These are phyloP conservation scores for Solanum hybrid DNA, from an alignment of 305 asterid species.

Conservation along the genomic window DNA sequence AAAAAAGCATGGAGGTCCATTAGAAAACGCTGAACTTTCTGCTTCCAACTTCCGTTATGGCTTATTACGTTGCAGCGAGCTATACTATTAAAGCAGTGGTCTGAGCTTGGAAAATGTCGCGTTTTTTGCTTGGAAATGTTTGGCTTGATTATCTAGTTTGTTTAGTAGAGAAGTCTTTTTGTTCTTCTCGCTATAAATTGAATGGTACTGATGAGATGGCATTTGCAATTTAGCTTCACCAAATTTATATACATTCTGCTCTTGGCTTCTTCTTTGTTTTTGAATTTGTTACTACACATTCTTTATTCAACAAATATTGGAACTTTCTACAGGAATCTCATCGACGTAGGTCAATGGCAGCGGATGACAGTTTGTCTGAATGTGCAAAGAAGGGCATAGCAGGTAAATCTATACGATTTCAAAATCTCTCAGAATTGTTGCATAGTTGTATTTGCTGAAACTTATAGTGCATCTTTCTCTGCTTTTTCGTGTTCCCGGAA, in stretches of 20 bases:
- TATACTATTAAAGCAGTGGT: neutral
- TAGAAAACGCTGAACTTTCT: neutral
- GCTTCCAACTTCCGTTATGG: neutral
- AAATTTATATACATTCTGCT: neutral
- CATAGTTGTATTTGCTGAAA: neutral
- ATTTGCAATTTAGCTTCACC: neutral
- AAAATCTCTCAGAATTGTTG: slow-evolving; percentile 1
- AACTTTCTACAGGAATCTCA: slow-evolving; percentile 41
- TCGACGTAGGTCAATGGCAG: slow-evolving; percentile 56
- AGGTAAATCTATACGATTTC: slow-evolving; percentile 34
- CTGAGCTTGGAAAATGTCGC: neutral
- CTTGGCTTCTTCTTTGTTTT: neutral
- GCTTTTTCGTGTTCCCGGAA: neutral
- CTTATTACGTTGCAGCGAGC: neutral
- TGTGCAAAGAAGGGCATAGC: slow-evolving; percentile 83
- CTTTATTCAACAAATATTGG: neutral
- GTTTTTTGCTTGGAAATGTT: neutral
- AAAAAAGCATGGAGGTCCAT: neutral
- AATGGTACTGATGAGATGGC: neutral
- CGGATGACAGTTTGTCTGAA: slow-evolving; percentile 61
- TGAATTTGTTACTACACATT: neutral
- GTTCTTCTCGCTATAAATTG: neutral
- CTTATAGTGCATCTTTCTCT: neutral
- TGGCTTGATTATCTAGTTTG: neutral
- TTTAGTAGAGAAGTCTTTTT: neutral